Conservation (phyloP, 2,329 filamentous ascomycete genomes). For the Nemania sp. region DNA sequence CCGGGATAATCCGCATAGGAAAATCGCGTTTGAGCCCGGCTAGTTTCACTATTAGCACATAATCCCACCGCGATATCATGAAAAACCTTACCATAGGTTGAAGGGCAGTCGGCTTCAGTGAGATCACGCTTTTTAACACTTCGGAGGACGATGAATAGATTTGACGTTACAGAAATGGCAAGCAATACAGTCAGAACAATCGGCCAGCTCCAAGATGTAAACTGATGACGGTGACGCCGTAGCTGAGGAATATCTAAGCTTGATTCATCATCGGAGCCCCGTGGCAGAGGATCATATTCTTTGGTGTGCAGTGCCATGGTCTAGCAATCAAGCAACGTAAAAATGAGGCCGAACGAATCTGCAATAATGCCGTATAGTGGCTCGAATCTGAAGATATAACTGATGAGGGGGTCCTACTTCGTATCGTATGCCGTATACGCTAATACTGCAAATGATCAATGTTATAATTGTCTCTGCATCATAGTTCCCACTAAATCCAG, state of each 20-base stretch:
- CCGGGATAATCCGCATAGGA: neutral
- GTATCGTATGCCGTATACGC: no score
- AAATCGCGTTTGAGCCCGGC: constrained; percentile 1
- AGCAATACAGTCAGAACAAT: neutral
- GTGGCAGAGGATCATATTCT: neutral
- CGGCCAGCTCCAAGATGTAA: neutral
- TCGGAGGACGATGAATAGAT: neutral
- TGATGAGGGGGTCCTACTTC: no score
- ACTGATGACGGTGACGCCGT: neutral
- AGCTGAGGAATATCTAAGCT: neutral
- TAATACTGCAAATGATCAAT: no score
- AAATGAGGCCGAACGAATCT: no score
- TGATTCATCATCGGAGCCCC: neutral
- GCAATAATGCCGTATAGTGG: no score
- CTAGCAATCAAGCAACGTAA: no score
- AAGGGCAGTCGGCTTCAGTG: neutral
- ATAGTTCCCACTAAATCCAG: no score
- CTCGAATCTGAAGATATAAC: no score
- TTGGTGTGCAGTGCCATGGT: neutral
- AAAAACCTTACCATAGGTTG: neutral
- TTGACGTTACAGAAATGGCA: neutral
- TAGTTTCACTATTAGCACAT: neutral
- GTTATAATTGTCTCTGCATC: no score
- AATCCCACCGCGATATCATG: neutral
- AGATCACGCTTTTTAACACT: neutral